A percentile compares a stretch with the other conserved stretches of the same genome.
These are phyloP conservation scores for Niebla homalea DNA, from an alignment of 495 filamentous ascomycete genomes.

Conservation along the genomic window DNA sequence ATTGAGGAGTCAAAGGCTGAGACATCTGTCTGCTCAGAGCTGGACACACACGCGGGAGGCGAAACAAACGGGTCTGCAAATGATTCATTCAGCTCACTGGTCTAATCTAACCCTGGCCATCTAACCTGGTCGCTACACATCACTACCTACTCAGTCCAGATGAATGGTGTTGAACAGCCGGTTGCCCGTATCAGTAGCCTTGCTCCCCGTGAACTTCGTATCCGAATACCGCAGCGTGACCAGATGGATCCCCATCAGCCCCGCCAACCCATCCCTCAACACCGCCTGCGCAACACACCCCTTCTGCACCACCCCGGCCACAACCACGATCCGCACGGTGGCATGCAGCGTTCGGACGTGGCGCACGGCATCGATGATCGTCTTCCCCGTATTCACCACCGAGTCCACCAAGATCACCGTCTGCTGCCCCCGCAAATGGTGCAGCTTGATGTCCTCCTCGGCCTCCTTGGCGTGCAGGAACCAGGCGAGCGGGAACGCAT, in stretches of 20 bases:
- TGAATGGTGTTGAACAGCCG: slow-evolving; percentile 46
- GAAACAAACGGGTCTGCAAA: too few relatives aligned
- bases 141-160: slow-evolving; percentile 1
- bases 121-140: too few relatives aligned
- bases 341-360: slow-evolving; percentile 33
- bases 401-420: slow-evolving; percentile 48
- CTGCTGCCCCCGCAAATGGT: slow-evolving; percentile 28
- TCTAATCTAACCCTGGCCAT: too few relatives aligned
- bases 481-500: slow-evolving; percentile 39
- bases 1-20: too few relatives aligned
- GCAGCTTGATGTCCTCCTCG: slow-evolving; percentile 27
- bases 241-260: slow-evolving; percentile 21
- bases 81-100: too few relatives aligned
- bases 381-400: slow-evolving; percentile 45
- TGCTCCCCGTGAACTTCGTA: slow-evolving; percentile 40
- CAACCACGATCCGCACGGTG: slow-evolving; percentile 38
- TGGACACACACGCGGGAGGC: too few relatives aligned
- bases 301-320: slow-evolving; percentile 43
- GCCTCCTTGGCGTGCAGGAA: slow-evolving; percentile 42
- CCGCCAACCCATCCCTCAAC: slow-evolving; percentile 7
- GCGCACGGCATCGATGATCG: slow-evolving; percentile 38
- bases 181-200: slow-evolving; percentile 44
- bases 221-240: slow-evolving; percentile 41
- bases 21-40: too few relatives aligned
- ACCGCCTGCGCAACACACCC: slow-evolving; percentile 22